Percentiles rank a stretch among this genome's conserved stretches.
Conservation (phyloP, 305 asterid genomes). For the Solanum hybrid region DNA sequence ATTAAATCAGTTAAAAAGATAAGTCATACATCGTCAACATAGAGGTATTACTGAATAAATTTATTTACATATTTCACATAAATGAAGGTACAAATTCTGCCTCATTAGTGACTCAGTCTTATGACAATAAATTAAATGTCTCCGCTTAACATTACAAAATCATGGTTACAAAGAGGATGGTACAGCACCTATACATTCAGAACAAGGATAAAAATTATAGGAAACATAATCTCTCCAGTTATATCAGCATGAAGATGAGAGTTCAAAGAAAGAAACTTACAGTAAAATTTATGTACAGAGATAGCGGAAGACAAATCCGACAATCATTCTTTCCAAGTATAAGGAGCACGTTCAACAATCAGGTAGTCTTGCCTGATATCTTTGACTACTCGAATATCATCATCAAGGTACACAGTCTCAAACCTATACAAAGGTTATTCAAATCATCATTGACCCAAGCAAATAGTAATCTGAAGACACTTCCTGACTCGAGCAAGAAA, state of each 20-base stretch:
- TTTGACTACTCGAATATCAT: conserved; percentile 76
- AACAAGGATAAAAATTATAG: not conserved
- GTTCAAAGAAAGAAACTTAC: not conserved
- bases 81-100: not conserved
- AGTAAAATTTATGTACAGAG: not conserved
- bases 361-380: conserved; percentile 74
- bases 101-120: not conserved
- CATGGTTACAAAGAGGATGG: not conserved
- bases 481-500: not conserved
- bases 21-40: not conserved
- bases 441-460: not conserved
- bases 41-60: not conserved
- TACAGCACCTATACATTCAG: not conserved
- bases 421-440: not conserved
- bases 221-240: not conserved
- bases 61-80: not conserved
- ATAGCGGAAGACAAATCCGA: not conserved
- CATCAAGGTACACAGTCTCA: conserved; percentile 48
- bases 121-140: not conserved
- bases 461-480: not conserved
- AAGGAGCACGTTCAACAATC: conserved; percentile 78
- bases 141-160: not conserved
- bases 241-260: not conserved
- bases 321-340: conserved; percentile 72
- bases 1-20: not conserved